Evolutionary conservation across 441 rosid species (phyloP).

Genomic region (Populus hybrid): DNA sequence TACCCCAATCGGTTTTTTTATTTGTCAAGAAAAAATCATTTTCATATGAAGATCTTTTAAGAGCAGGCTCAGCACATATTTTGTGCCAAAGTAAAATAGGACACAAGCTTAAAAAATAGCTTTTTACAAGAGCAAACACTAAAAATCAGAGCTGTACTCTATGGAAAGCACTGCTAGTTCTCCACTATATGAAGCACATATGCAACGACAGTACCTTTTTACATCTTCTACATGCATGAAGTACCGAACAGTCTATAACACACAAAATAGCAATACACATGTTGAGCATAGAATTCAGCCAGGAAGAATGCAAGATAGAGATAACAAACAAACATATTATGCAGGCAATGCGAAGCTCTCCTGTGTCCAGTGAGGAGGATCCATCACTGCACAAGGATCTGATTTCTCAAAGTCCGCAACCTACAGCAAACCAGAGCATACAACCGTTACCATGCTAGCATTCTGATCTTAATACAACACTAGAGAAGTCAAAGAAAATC

Average conservation of each 20-base stretch:
- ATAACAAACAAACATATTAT: constrained; percentile 14
- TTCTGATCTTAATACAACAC: not conserved
- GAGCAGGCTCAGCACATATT: too few relatives aligned
- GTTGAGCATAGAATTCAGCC: not conserved
- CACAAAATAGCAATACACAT: not conserved
- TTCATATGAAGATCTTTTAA: too few relatives aligned
- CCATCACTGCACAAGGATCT: constrained; percentile 75
- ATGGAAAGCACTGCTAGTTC: not conserved
- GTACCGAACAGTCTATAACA: not conserved
- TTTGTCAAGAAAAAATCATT: too few relatives aligned
- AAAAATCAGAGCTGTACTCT: too few relatives aligned
- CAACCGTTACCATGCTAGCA: not conserved
- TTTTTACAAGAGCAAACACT: too few relatives aligned
- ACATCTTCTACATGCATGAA: not conserved
- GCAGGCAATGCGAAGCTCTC: constrained; percentile 64
- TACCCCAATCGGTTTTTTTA: too few relatives aligned
- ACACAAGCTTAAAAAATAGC: too few relatives aligned
- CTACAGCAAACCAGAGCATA: constrained; percentile 33
- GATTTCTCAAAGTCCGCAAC: constrained; percentile 83
- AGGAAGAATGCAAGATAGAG: not conserved
- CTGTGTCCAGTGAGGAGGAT: constrained; percentile 68
- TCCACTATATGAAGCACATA: not conserved
- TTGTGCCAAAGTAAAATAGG: too few relatives aligned
- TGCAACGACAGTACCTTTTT: not conserved
- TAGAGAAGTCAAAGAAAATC: not conserved